Base-by-base conservation (phyloP, 768 basidiomycete genomes). In the Arthromyces matolae region DNA sequence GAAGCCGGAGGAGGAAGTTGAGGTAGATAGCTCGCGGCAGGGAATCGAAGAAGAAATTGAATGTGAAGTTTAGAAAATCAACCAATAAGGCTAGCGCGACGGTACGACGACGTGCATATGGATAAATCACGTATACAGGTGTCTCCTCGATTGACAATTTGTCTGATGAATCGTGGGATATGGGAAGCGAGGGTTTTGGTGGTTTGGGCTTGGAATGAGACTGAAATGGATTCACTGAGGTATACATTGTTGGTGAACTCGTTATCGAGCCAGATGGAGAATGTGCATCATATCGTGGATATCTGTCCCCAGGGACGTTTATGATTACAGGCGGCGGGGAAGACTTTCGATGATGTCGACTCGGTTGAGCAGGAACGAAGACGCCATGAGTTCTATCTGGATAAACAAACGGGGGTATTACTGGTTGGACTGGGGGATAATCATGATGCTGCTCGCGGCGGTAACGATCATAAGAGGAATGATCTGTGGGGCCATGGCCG, bases 1-100 rank as follows among this genome's bases (percentile, higher is more conserved):
- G 88, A 8, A 91, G 72, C 9, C 79, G 73, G 10, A 89, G 70
- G 3, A 89, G 76, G 23, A 20, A 22, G 28, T 38, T 14, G 6
- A 53, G 51, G 29, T 53, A 47, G 8, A 41, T 24, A 12, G 45
- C 24, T 2, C 42, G 29, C 1, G 40, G 47, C 4, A 37, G n/a
- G 16, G 31, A 27, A 18, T 38, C 37, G 7, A 47, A 25, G 13
- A 42, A 22, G 18, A 45, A 40, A 8, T 16, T 16, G 12, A 40
- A 27, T 5, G 34, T 43, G 3, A n/a, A 43, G 6, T 12, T 33
- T 16, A 75, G 52, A 29, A 78, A 73, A 22, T 72, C 60, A 44
- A 79, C 55, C 63, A 80, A 85, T 25, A 77, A 61, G 18, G 81
- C 72, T 52, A 86, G 9, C 16, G 45, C 10, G 4, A 47, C 29